Evolutionary conservation across 2,329 filamentous ascomycete genomes (phyloP).

Genomic region (Epichloe coenophiala): DNA sequence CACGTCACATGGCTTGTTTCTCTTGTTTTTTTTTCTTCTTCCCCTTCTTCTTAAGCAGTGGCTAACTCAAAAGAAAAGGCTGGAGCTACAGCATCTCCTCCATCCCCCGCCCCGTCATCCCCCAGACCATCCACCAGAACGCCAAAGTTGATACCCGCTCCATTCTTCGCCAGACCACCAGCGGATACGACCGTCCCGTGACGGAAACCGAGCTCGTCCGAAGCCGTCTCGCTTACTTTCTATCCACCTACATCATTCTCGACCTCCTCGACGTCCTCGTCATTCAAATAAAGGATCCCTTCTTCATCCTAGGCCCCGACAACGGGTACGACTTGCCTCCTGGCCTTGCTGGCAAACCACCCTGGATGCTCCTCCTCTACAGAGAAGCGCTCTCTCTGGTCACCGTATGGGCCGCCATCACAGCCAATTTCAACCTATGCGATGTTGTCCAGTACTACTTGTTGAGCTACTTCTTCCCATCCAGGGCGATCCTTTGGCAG

Average conservation of each 20-base stretch:
- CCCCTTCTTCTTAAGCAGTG: neutral
- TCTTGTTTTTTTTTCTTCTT: neutral
- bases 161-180: slow-evolving; percentile 27
- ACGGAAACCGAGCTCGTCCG: slow-evolving; percentile 32
- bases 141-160: slow-evolving; percentile 26
- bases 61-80: slow-evolving; percentile 16
- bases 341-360: slow-evolving; percentile 28
- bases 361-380: slow-evolving; percentile 34
- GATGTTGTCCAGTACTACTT: slow-evolving; percentile 42
- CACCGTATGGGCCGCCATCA: slow-evolving; percentile 46
- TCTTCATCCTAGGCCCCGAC: slow-evolving; percentile 48
- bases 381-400: slow-evolving; percentile 42
- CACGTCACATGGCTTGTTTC: neutral
- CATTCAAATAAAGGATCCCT: slow-evolving; percentile 59
- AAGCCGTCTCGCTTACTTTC: slow-evolving; percentile 29
- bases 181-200: slow-evolving; percentile 31
- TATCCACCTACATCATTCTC: slow-evolving; percentile 49
- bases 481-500: slow-evolving; percentile 36
- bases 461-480: slow-evolving; percentile 37
- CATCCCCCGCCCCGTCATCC: slow-evolving; percentile 33
- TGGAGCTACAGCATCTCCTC: slow-evolving; percentile 44
- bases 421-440: slow-evolving; percentile 43
- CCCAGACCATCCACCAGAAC: slow-evolving; percentile 15
- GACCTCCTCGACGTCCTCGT: slow-evolving; percentile 57
- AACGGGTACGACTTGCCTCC: slow-evolving; percentile 25